Evolutionary conservation across 495 filamentous ascomycete species (phyloP).

Genomic region (Neurospora pannonica): DNA sequence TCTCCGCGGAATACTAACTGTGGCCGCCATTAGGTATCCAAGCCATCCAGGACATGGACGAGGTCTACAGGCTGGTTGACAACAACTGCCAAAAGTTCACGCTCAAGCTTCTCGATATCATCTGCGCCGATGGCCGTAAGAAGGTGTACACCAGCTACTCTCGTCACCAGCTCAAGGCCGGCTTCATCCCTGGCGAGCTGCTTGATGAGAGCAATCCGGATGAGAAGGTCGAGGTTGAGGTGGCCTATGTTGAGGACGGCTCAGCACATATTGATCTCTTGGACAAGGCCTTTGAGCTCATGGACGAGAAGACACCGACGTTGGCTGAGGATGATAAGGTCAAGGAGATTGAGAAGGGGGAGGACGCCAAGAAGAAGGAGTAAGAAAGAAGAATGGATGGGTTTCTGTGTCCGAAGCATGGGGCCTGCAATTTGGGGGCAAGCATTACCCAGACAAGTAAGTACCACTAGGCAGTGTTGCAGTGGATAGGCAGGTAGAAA

Average conservation of each 20-base stretch:
- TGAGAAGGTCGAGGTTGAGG: neutral
- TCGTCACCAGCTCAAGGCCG: neutral
- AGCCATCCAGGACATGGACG: neutral
- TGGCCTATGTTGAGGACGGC: neutral
- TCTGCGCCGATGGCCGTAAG: neutral
- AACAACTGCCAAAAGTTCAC: neutral
- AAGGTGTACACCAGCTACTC: neutral
- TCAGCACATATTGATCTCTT: neutral
- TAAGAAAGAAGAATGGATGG: neutral
- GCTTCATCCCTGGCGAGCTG: neutral
- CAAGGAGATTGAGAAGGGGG: neutral
- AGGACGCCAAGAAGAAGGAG: neutral
- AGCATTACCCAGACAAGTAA: too few relatives aligned
- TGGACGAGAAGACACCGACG: neutral
- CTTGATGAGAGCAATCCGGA: neutral
- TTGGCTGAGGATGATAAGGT: neutral
- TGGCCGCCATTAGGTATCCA: neutral
- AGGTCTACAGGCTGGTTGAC: neutral
- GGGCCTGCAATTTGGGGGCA: neutral
- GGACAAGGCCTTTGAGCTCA: neutral
- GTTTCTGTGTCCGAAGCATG: neutral
- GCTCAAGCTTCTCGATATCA: neutral
- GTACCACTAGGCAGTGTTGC: accelerated
- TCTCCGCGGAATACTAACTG: neutral
- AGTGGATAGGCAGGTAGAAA: neutral